Percentiles rank a stretch among this genome's conserved stretches.
Evolutionary conservation across 2,329 filamentous ascomycete genomes (phyloP).

Genomic region (Mariannaea sp.): DNA sequence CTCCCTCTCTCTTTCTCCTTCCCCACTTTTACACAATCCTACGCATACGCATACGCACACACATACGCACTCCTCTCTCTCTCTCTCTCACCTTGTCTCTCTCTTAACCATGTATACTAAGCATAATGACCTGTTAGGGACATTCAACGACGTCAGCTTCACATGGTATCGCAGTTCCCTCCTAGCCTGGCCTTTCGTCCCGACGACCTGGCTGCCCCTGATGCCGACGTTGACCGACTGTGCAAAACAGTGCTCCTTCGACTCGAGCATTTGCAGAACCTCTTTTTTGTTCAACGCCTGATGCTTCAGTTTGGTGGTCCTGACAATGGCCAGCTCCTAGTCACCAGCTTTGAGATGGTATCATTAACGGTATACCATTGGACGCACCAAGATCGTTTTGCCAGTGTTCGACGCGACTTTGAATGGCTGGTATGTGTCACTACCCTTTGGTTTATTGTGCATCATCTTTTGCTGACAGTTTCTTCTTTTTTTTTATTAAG

Average conservation of each 20-base stretch:
- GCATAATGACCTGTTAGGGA: constrained; percentile 39
- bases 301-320: constrained; percentile 51
- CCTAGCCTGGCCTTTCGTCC: constrained; percentile 46
- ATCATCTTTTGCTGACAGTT: constrained; percentile 3
- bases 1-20: too few relatives aligned
- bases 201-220: constrained; percentile 43
- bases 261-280: constrained; percentile 59
- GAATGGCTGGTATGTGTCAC: constrained; percentile 56
- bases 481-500: too few relatives aligned
- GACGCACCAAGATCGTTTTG: constrained; percentile 54
- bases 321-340: constrained; percentile 47
- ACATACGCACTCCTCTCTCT: too few relatives aligned
- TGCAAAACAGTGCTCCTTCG: constrained; percentile 53
- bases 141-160: constrained; percentile 43
- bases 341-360: constrained; percentile 54
- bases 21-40: too few relatives aligned
- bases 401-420: constrained; percentile 48
- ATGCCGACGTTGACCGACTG: constrained; percentile 38
- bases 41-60: too few relatives aligned
- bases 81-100: too few relatives aligned
- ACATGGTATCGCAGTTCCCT: constrained; percentile 44
- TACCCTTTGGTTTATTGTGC: too few relatives aligned
- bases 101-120: too few relatives aligned
- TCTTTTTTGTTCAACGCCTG: constrained; percentile 63
- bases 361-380: constrained; percentile 52